Evolutionary conservation across 164 flowering plant genomes (phyloP), one percentile per base, ranked within the genome.

Genomic region (Piper longum): DNA sequence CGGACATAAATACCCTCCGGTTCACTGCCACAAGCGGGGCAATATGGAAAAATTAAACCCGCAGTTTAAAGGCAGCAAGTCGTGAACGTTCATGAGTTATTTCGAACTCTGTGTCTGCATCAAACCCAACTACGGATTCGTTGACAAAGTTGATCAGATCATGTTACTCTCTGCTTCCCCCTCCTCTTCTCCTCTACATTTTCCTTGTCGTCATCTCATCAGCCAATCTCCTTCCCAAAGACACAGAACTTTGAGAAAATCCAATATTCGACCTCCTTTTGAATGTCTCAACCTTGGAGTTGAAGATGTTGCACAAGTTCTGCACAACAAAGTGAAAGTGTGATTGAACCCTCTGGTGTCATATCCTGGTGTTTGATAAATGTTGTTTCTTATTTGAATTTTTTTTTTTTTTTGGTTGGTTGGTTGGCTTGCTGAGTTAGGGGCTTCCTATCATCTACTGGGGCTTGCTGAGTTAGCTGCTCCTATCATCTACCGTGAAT

Each of bases 391-490:
- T 13, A 54, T 7, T 2, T 4, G 5, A 5, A 56, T 62, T 67
- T 44, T 45, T 16, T 2, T 17, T 16, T 12, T 54, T 64, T 7
- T 54, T 13, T 52, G n/a, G n/a, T n/a, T n/a, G n/a, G n/a, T n/a
- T n/a, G n/a, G 40, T 19, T 41, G 18, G 5, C 51, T 48, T 59
- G 7, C 41, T 16, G 41, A 12, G 66, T 40, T 44, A 64, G 84
- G 92, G 95, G 83, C 43, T 43, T 92, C 72, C 67, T 92, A 43
- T 84, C 91, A 59, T 88, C 95, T 61, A 67, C 72, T 54, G 68
- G 73, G 7, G 83, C 93, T 18, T 84, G 84, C 56, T 85, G 81
- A 17, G 72, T 86, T 71, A 96, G 96, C 65, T 95, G 89, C 67
- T 70, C 89, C 17, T 72, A 82, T 6, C n/a, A n/a, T n/a, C n/a